Percentiles rank a stretch among this genome's conserved stretches.
phyloP scores from a whole-genome alignment of 345 rosid genomes.

The Euphorbia pulcherrima region DNA sequence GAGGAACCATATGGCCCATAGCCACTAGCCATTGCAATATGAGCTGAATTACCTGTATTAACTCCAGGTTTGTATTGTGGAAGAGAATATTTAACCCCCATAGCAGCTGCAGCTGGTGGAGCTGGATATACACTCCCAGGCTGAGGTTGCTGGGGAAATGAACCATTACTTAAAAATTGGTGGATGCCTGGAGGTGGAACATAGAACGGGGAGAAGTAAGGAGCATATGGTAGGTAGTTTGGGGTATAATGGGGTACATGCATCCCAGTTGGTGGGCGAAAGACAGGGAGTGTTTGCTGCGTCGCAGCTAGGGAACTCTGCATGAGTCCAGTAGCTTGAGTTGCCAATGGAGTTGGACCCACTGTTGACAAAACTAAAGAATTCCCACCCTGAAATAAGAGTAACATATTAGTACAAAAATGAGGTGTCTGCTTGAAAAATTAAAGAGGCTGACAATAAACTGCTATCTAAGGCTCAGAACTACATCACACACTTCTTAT shows the following conservation, averaged over 20 bases:
- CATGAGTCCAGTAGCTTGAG: conserved; percentile 77
- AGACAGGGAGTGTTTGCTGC: conserved; percentile 81
- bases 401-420: conserved; percentile 11
- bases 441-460: not conserved
- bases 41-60: conserved; percentile 59
- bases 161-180: conserved; percentile 71
- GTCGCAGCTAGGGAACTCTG: conserved; percentile 73
- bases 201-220: conserved; percentile 67
- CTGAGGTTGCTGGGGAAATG: conserved; percentile 82
- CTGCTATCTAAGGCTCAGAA: not conserved
- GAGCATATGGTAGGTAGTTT: conserved; percentile 77
- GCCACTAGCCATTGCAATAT: conserved; percentile 70
- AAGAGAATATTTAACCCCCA: conserved; percentile 70
- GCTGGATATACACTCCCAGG: conserved; percentile 66
- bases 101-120: conserved; percentile 55
- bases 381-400: conserved; percentile 64
- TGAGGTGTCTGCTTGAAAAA: not conserved
- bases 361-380: conserved; percentile 59
- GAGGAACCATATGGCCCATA: conserved; percentile 79
- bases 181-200: conserved; percentile 71
- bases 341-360: conserved; percentile 62
- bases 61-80: conserved; percentile 79
- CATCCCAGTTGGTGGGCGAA: conserved; percentile 81
- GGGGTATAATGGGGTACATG: conserved; percentile 80
- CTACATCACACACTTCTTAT: not conserved